Percentiles rank a stretch among this genome's conserved stretches.
These are phyloP conservation scores for Camellia granthamiana DNA, from an alignment of 148 eudicot species.

Conservation along the genomic window DNA sequence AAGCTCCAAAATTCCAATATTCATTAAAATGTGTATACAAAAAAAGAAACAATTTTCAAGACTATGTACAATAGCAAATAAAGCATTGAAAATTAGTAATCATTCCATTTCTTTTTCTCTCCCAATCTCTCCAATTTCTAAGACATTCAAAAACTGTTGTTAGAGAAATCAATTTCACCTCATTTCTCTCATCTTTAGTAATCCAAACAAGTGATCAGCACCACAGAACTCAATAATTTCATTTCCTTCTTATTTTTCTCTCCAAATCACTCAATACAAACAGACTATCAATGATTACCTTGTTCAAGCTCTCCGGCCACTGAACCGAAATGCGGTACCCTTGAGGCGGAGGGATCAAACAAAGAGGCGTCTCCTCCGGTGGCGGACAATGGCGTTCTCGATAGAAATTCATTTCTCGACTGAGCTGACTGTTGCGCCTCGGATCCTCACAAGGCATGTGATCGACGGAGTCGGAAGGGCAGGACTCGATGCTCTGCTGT, in stretches of 20 bases:
- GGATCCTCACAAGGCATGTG: conserved; percentile 98
- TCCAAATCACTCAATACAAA: no score
- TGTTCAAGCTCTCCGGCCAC: conserved; percentile 87
- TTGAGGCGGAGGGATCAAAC: conserved; percentile 73
- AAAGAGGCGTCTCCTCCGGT: conserved; percentile 53
- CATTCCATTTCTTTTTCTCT: no score
- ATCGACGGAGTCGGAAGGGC: conserved; percentile 68
- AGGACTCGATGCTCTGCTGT: conserved; percentile 40
- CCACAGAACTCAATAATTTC: neutral
- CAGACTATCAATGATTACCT: conserved; percentile 33
- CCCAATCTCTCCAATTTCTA: no score
- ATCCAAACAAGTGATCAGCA: no score
- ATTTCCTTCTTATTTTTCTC: neutral
- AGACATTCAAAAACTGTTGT: no score
- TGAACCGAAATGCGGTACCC: conserved; percentile 69
- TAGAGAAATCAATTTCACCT: no score
- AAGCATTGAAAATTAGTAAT: no score
- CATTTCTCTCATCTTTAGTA: no score
- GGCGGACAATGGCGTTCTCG: conserved; percentile 84
- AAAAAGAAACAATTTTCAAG: neutral
- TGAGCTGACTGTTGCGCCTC: conserved; percentile 57
- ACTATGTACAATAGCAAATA: neutral
- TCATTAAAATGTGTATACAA: neutral
- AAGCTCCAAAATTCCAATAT: neutral
- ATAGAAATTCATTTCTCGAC: conserved; percentile 86